Evolutionary conservation across 2,329 filamentous ascomycete genomes (phyloP).

Genomic region (Drechslerella stenobrocha): DNA sequence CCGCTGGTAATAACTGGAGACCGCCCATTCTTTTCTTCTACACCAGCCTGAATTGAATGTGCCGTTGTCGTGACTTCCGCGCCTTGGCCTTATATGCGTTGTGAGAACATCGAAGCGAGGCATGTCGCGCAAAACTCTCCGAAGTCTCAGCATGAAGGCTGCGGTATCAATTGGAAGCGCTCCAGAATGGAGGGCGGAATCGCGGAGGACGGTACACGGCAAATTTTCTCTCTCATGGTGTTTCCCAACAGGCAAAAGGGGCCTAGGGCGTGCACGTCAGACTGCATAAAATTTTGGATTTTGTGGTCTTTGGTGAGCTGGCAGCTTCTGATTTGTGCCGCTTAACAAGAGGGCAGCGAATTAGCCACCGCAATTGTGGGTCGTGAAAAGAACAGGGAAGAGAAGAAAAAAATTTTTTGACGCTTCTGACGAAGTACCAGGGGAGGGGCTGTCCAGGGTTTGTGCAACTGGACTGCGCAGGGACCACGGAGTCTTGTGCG

Average conservation of each 20-base stretch:
- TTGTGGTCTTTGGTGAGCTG: constrained; percentile 38
- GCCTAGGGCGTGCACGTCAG: constrained; percentile 26
- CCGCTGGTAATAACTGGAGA: constrained; percentile 24
- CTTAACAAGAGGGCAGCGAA: constrained; percentile 18
- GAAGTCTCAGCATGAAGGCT: too few species aligned
- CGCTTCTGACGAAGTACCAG: too few species aligned
- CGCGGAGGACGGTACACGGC: too few species aligned
- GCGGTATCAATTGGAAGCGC: too few species aligned
- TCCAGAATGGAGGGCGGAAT: too few species aligned
- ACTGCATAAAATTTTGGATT: constrained; percentile 28
- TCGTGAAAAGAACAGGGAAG: too few species aligned
- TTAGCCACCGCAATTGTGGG: constrained; percentile 8
- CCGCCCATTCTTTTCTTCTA: constrained; percentile 8
- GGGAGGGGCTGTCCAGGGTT: too few species aligned
- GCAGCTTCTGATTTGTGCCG: constrained; percentile 45
- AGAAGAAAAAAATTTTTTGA: too few species aligned
- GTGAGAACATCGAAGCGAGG: not conserved
- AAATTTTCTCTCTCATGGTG: constrained; percentile 10
- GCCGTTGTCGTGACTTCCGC: constrained; percentile 1
- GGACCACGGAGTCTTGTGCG: too few species aligned
- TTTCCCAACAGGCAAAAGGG: constrained; percentile 2
- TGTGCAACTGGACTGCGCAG: too few species aligned
- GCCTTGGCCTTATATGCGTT: not conserved
- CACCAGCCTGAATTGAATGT: not conserved
- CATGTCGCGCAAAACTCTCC: not conserved